Percentiles rank a stretch among this genome's conserved stretches.
These are phyloP conservation scores for Hanseniaspora pseudoguilliermondii DNA, from an alignment of 805 yeast genomes.

Conservation along the genomic window DNA sequence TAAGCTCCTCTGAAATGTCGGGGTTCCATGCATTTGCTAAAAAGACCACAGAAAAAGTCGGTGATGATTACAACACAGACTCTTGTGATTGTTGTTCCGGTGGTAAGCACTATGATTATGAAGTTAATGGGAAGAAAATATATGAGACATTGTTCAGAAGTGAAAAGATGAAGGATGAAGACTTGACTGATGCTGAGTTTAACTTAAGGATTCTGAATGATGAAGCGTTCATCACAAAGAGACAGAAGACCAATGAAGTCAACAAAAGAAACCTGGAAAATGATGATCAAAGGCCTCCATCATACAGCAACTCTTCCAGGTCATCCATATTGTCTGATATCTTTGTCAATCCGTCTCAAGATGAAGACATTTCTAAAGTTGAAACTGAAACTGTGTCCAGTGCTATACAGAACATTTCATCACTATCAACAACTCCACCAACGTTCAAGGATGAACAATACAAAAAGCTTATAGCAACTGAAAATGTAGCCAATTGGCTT, in stretches of 20 bases:
- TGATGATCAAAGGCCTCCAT: not conserved
- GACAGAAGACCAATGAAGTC: not conserved
- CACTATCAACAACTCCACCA: not conserved
- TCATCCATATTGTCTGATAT: not conserved
- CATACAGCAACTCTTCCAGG: not conserved
- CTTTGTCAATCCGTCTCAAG: not conserved
- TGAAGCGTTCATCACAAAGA: not conserved
- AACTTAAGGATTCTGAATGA: constrained; percentile 2
- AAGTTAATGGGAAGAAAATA: constrained; percentile 7
- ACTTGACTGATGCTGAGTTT: constrained; percentile 9
- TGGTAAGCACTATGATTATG: constrained; percentile 11
- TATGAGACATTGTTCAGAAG: constrained; percentile 10
- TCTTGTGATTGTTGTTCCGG: constrained; percentile 11
- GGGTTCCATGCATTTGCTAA: not conserved
- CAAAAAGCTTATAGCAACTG: not conserved
- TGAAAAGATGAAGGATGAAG: constrained; percentile 10
- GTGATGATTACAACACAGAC: not conserved
- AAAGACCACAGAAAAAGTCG: not conserved
- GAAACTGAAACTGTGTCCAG: not conserved
- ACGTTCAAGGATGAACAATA: not conserved
- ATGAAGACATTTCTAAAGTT: not conserved
- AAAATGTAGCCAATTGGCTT: not conserved
- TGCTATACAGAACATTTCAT: not conserved
- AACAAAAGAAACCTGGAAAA: not conserved
- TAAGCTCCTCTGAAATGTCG: constrained; percentile 8